phyloP scores from a whole-genome alignment of 2,329 filamentous ascomycete genomes.

The Colletotrichum navitas region DNA sequence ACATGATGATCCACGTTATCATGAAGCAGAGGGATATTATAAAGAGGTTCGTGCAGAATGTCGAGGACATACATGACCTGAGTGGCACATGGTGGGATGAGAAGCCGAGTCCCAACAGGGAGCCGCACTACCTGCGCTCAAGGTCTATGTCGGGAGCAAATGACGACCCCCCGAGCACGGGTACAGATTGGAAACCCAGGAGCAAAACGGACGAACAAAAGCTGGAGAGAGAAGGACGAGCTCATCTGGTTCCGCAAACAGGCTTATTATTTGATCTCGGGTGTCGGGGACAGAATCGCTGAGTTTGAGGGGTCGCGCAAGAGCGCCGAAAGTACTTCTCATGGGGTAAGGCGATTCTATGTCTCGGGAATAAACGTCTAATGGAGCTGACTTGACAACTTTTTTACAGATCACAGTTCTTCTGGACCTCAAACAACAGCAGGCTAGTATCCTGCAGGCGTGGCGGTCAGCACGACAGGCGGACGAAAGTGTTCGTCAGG shows the following conservation, averaged over 20 bases:
- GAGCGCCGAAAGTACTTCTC: slow-evolving; percentile 51
- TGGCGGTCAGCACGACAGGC: slow-evolving; percentile 55
- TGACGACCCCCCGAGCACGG: background rate
- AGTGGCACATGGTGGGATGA: slow-evolving; percentile 2
- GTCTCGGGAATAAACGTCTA: slow-evolving; percentile 6
- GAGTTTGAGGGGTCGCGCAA: slow-evolving; percentile 51
- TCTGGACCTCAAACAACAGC: slow-evolving; percentile 59
- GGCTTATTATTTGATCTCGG: slow-evolving; percentile 43
- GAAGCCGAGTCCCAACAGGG: background rate
- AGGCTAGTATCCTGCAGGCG: slow-evolving; percentile 59
- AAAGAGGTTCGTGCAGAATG: slow-evolving; percentile 46
- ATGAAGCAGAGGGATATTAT: slow-evolving; percentile 53
- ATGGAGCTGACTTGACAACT: background rate
- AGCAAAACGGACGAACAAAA: slow-evolving; percentile 1
- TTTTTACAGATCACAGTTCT: slow-evolving; percentile 51
- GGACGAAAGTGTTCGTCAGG: slow-evolving; percentile 56
- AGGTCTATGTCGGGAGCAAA: background rate
- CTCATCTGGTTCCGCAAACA: slow-evolving; percentile 47
- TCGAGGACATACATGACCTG: slow-evolving; percentile 16
- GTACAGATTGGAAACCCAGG: background rate
- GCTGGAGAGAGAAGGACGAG: slow-evolving; percentile 29
- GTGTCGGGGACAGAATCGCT: slow-evolving; percentile 48
- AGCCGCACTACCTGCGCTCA: background rate
- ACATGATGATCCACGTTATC: slow-evolving; percentile 58
- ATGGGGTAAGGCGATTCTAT: slow-evolving; percentile 47